Conservation (phyloP, 495 filamentous ascomycete genomes). For the Aspergillus kassunensis region DNA sequence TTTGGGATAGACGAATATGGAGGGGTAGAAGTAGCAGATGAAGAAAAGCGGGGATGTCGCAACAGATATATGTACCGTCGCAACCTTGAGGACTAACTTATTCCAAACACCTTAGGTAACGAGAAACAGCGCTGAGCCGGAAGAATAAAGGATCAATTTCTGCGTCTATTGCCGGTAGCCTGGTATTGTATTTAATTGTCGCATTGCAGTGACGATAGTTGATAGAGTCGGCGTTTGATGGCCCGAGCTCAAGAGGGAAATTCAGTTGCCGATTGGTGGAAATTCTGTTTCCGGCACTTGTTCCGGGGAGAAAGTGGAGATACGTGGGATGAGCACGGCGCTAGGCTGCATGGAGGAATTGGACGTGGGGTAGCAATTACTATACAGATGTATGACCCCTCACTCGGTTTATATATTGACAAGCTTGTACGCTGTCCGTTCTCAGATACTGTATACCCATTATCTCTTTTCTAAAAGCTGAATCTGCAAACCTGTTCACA, state of each 20-base stretch:
- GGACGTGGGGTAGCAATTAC: conserved; percentile 6
- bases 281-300: conserved; percentile 8
- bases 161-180: conserved; percentile 4
- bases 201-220: neutral
- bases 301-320: conserved; percentile 2
- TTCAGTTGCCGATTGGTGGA: conserved; percentile 12
- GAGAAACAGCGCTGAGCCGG: neutral
- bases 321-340: neutral
- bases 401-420: conserved; percentile 1
- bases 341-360: neutral
- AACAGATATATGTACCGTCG: neutral
- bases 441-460: neutral
- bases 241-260: conserved; percentile 6
- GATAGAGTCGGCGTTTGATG: conserved; percentile 9
- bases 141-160: neutral
- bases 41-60: neutral
- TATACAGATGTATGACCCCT: neutral
- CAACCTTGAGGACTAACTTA: neutral
- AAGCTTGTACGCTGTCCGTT: neutral
- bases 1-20: too few species aligned
- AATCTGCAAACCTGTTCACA: neutral
- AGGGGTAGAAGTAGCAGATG: neutral
- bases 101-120: neutral
- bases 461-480: neutral
- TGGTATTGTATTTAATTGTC: too few species aligned